Conservation (phyloP, 2,329 filamentous ascomycete genomes). For the Colletotrichum phormii region DNA sequence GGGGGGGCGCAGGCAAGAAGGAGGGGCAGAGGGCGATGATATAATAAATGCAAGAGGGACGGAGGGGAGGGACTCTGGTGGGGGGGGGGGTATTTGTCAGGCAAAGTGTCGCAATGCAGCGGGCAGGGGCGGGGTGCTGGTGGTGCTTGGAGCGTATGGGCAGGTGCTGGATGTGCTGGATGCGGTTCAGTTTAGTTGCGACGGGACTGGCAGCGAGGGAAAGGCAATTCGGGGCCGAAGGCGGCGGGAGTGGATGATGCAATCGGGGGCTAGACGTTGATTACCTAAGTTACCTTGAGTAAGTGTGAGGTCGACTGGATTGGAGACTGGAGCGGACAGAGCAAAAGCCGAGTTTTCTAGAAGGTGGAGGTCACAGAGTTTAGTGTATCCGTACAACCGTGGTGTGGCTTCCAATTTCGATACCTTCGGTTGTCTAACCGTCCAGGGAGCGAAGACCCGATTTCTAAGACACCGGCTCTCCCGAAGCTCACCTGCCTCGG, state of each 20-base stretch:
- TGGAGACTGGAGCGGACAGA: neutral
- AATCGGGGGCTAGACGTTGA: slow-evolving; percentile 24
- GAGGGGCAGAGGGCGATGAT: slow-evolving; percentile 3
- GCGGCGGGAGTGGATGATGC: slow-evolving; percentile 28
- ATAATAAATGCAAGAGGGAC: slow-evolving; percentile 8
- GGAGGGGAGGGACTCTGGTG: neutral
- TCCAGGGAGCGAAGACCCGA: neutral
- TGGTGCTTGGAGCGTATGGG: neutral
- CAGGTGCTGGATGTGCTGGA: neutral
- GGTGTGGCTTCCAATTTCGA: neutral
- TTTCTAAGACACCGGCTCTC: neutral
- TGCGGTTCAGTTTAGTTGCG: neutral
- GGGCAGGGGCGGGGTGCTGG: neutral
- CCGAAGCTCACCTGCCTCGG: neutral
- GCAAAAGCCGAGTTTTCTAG: neutral
- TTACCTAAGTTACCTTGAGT: neutral
- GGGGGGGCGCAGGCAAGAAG: neutral
- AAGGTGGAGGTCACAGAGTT: neutral
- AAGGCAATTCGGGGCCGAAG: slow-evolving; percentile 5
- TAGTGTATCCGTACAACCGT: neutral
- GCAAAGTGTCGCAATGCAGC: neutral
- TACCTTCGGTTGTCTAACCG: neutral
- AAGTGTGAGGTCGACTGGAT: neutral
- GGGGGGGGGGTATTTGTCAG: slow-evolving; percentile 17
- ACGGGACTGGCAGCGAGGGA: neutral